Percentiles rank a stretch among this genome's conserved stretches.
Conservation (phyloP, 495 filamentous ascomycete genomes). For the Lineolata rhizophorae region DNA sequence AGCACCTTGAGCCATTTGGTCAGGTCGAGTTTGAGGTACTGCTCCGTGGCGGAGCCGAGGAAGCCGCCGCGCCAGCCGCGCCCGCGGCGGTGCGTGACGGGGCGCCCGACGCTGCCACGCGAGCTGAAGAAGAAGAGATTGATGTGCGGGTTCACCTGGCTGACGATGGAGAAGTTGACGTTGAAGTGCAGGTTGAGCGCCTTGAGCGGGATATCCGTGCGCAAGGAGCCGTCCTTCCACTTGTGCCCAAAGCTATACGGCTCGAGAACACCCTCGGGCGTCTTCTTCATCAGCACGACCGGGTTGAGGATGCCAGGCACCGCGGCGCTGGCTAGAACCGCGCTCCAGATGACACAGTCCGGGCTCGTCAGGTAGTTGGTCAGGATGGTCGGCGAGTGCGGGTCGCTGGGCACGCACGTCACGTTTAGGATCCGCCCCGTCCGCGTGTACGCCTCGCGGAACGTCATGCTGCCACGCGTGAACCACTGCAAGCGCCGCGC, state of each 20-base stretch:
- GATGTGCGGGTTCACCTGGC: conserved; percentile 91
- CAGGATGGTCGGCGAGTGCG: conserved; percentile 76
- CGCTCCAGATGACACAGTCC: conserved; percentile 96
- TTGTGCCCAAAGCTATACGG: conserved; percentile 92
- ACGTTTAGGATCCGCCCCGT: conserved; percentile 92
- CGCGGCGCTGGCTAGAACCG: conserved; percentile 83
- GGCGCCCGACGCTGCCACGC: conserved; percentile 70
- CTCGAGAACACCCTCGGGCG: conserved; percentile 40
- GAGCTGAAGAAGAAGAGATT: conserved; percentile 97
- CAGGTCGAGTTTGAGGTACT: conserved; percentile 85
- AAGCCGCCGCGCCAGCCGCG: conserved; percentile 94
- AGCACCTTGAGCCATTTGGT: conserved; percentile 94
- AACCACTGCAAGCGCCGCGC: conserved; percentile 75
- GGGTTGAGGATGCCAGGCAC: conserved; percentile 93
- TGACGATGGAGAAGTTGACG: conserved; percentile 91
- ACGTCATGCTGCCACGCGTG: conserved; percentile 71
- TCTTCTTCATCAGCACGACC: conserved; percentile 90
- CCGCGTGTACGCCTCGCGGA: conserved; percentile 81
- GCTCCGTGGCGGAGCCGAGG: conserved; percentile 73
- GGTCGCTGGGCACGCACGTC: conserved; percentile 89
- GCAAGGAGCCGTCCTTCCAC: conserved; percentile 90
- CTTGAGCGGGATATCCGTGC: conserved; percentile 89
- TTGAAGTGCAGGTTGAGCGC: conserved; percentile 90
- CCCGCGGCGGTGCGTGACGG: conserved; percentile 82
- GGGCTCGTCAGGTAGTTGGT: conserved; percentile 87